Evolutionary conservation across 2,329 filamentous ascomycete species (phyloP).

Genomic region (Phaeosphaeria sp.): DNA sequence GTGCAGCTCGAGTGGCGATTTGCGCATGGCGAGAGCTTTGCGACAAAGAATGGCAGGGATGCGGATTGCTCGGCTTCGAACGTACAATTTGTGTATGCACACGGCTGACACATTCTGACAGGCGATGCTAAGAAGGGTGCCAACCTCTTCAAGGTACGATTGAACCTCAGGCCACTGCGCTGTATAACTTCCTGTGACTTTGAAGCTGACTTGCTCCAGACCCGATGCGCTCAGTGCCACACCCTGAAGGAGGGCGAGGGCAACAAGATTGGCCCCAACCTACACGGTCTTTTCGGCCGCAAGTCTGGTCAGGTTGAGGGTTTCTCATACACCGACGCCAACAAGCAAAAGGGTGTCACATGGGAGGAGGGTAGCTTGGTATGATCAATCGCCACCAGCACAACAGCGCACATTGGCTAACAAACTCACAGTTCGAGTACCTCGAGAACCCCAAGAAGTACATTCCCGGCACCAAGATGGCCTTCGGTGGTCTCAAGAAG

Average conservation of each 20-base stretch:
- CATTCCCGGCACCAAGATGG: conserved; percentile 99
- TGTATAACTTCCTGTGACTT: conserved; percentile 24
- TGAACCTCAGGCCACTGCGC: too few species aligned
- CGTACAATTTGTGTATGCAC: conserved; percentile 7
- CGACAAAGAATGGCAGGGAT: conserved; percentile 29
- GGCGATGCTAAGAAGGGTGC: conserved; percentile 96
- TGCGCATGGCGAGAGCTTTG: conserved; percentile 30
- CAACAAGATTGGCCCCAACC: conserved; percentile 98
- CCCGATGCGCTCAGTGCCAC: conserved; percentile 98
- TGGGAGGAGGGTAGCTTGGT: conserved; percentile 89
- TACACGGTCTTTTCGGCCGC: conserved; percentile 97
- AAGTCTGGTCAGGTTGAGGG: conserved; percentile 90
- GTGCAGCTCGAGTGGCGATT: conserved; percentile 15
- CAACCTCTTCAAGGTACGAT: conserved; percentile 81
- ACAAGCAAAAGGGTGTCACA: conserved; percentile 93
- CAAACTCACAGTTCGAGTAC: conserved; percentile 77
- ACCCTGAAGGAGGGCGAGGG: conserved; percentile 86
- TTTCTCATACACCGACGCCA: conserved; percentile 98
- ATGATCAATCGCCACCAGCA: conserved; percentile 41
- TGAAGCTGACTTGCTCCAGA: conserved; percentile 50
- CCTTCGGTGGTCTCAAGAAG: conserved; percentile 99
- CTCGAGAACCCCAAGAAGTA: conserved; percentile 99
- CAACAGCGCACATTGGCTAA: conserved; percentile 14
- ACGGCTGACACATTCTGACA: conserved; percentile 51
- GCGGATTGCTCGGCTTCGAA: conserved; percentile 16